Conservation (phyloP, 2,329 filamentous ascomycete genomes). For the Tolypocladium endophyticum region DNA sequence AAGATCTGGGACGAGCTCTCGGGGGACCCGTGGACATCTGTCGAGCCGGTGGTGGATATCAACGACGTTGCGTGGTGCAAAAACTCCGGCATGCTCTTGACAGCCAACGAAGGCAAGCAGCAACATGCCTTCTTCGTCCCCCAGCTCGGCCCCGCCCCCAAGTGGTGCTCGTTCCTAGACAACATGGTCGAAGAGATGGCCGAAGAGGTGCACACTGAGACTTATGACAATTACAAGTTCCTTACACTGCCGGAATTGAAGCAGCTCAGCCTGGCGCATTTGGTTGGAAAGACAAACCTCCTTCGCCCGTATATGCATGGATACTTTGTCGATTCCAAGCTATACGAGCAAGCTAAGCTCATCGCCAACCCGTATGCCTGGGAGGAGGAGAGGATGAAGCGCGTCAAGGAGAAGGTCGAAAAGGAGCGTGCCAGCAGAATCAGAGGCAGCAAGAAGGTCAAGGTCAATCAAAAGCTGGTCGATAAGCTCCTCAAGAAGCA, state of each 20-base stretch:
- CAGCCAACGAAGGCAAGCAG: conserved; percentile 91
- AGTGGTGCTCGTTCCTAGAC: conserved; percentile 94
- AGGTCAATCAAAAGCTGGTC: conserved; percentile 79
- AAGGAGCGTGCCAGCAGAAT: conserved; percentile 95
- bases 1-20: conserved; percentile 86
- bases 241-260: conserved; percentile 79
- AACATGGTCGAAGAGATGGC: conserved; percentile 99
- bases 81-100: conserved; percentile 88
- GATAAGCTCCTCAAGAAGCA: conserved; percentile 62
- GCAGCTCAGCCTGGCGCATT: conserved; percentile 73
- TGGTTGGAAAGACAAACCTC: conserved; percentile 82
- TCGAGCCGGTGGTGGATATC: conserved; percentile 89
- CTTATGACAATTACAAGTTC: conserved; percentile 99
- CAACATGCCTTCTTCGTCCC: conserved; percentile 95
- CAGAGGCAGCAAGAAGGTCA: conserved; percentile 90
- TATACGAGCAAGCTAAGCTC: conserved; percentile 89
- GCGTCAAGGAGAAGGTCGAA: conserved; percentile 88
- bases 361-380: conserved; percentile 91
- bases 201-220: conserved; percentile 64
- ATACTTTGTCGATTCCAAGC: conserved; percentile 88
- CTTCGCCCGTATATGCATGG: conserved; percentile 97
- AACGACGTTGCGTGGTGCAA: conserved; percentile 91
- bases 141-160: conserved; percentile 83
- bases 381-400: conserved; percentile 85
- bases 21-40: conserved; percentile 86